These are phyloP conservation scores for Spiromastix sp. DNA, from an alignment of 2,329 filamentous ascomycete genomes.

Conservation along the genomic window DNA sequence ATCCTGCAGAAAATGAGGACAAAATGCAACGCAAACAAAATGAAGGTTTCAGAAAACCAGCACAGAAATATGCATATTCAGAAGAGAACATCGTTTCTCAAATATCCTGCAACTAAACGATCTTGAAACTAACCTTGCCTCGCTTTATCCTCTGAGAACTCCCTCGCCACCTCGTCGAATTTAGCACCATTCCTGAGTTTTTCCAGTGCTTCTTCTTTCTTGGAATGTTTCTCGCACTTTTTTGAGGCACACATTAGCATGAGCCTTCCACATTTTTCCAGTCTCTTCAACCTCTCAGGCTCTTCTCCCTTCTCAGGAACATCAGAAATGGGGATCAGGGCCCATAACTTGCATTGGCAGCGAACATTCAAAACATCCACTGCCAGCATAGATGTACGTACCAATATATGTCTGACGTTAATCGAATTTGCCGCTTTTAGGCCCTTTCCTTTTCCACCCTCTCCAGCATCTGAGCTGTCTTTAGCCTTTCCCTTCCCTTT, in stretches of 20 bases:
- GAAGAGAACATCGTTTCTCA: too few relatives aligned
- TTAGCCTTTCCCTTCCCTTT: constrained; percentile 33
- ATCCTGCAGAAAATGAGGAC: too few relatives aligned
- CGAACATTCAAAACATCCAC: neutral
- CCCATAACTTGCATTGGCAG: neutral
- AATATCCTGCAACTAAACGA: too few relatives aligned
- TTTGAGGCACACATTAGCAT: neutral
- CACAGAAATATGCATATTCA: too few relatives aligned
- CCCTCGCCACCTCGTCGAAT: constrained; percentile 55
- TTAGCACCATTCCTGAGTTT: constrained; percentile 50
- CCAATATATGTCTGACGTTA: constrained; percentile 55
- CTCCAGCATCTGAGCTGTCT: constrained; percentile 22
- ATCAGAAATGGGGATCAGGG: too few relatives aligned
- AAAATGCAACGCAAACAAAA: too few relatives aligned
- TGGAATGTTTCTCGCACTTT: constrained; percentile 52
- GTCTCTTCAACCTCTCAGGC: too few relatives aligned
- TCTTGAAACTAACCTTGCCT: constrained; percentile 42
- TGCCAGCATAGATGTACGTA: constrained; percentile 19
- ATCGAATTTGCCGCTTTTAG: constrained; percentile 53
- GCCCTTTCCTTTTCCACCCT: constrained; percentile 27
- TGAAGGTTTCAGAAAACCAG: too few relatives aligned
- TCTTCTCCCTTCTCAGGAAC: too few relatives aligned
- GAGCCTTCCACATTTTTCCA: neutral
- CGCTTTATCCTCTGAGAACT: constrained; percentile 57
- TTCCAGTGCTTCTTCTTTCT: constrained; percentile 54